These are phyloP conservation scores for Grosmannia serpens DNA, from an alignment of 2,329 filamentous ascomycete species.

Conservation along the genomic window DNA sequence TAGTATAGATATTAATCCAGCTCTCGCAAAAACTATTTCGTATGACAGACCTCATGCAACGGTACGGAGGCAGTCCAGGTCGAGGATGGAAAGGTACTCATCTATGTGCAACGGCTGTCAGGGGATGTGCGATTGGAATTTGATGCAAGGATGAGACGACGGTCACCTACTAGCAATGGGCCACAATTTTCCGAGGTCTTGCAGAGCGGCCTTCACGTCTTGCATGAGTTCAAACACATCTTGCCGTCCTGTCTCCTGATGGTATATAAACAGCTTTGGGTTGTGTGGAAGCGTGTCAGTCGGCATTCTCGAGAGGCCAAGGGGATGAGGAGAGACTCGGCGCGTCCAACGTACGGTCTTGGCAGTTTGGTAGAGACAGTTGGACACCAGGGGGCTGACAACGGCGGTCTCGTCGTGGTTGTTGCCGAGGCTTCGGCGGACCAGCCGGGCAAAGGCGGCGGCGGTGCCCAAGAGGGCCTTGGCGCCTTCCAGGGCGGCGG, in stretches of 20 bases:
- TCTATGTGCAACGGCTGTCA: neutral
- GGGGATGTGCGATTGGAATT: neutral
- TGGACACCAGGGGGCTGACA: slow-evolving; percentile 4
- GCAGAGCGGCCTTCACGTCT: neutral
- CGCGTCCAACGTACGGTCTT: slow-evolving; percentile 1
- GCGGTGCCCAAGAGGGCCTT: neutral
- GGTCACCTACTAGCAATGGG: slow-evolving; percentile 4
- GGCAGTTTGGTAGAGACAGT: slow-evolving; percentile 6
- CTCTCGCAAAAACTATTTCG: too few species aligned
- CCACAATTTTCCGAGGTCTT: neutral
- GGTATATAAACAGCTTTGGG: slow-evolving; percentile 3
- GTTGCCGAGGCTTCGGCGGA: neutral
- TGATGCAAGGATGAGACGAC: neutral
- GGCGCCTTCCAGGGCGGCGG: slow-evolving; percentile 2
- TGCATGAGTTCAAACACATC: neutral
- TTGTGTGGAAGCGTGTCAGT: neutral
- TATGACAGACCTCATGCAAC: neutral
- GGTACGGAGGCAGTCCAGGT: neutral
- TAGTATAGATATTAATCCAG: neutral
- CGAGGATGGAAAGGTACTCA: slow-evolving; percentile 4
- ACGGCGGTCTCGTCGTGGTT: neutral
- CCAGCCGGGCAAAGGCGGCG: slow-evolving; percentile 1
- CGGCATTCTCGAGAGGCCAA: neutral
- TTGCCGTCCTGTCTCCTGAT: neutral
- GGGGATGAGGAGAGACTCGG: neutral